These are phyloP conservation scores for Suillus decipiens DNA, from an alignment of 768 basidiomycete genomes.

Conservation along the genomic window DNA sequence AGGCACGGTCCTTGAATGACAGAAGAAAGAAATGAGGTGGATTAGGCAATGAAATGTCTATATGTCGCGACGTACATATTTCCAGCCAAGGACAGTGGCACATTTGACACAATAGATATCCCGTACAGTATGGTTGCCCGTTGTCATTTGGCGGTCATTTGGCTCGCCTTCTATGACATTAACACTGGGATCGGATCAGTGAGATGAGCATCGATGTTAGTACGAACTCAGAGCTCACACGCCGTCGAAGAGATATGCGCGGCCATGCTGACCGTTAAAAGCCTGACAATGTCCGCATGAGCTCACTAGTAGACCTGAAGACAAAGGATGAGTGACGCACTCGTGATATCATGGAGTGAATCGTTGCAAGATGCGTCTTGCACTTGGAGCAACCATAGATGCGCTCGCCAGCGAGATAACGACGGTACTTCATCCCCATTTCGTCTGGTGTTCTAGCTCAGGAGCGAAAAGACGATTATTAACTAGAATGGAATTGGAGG, in stretches of 20 bases:
- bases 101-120: conserved; percentile 96
- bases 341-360: conserved; percentile 88
- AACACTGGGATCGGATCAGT: conserved; percentile 53
- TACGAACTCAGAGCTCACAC: conserved; percentile 63
- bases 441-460: conserved; percentile 14
- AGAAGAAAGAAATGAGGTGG: conserved; percentile 10
- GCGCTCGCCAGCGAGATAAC: conserved; percentile 80
- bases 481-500: conserved; percentile 2
- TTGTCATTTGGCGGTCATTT: conserved; percentile 94
- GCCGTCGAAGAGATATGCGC: conserved; percentile 90
- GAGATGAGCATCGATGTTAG: conserved; percentile 17
- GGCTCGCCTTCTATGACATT: conserved; percentile 91
- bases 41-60: conserved; percentile 5
- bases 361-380: conserved; percentile 89
- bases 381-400: conserved; percentile 88
- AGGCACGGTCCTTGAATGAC: conserved; percentile 80
- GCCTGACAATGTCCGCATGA: conserved; percentile 54
- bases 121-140: conserved; percentile 93
- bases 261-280: conserved; percentile 95
- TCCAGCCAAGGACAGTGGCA: conserved; percentile 87
- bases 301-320: conserved; percentile 5
- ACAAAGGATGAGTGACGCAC: conserved; percentile 43
- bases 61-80: conserved; percentile 77
- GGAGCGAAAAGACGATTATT: neutral
- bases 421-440: conserved; percentile 92